phyloP scores from a whole-genome alignment of 805 yeast genomes.

The Yamadazyma tumulicola region DNA sequence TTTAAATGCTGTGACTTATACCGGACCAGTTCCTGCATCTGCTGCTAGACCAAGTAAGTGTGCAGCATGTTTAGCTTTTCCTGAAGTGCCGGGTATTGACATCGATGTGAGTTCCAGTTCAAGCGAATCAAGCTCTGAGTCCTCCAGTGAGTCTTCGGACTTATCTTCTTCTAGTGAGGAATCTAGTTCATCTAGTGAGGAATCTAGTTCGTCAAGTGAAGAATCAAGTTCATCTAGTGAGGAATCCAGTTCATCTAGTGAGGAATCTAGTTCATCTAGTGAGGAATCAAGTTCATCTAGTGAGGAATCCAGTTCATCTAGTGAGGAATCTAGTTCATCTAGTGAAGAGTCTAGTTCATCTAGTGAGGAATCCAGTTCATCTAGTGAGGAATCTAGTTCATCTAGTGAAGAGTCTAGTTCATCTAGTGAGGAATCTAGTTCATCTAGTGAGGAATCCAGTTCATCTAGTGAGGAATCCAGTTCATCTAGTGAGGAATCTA shows the following conservation, averaged over 20 bases:
- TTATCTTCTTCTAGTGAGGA: constrained; percentile 3
- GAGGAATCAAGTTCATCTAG: constrained; percentile 4
- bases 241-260: not conserved
- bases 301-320: constrained; percentile 9
- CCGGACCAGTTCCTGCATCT: constrained; percentile 13
- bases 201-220: constrained; percentile 4
- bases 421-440: constrained; percentile 2
- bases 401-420: constrained; percentile 1
- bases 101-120: not conserved
- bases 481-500: constrained; percentile 8
- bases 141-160: not conserved
- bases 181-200: constrained; percentile 6
- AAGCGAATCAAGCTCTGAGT: constrained; percentile 1
- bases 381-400: constrained; percentile 3
- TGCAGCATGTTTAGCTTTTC: constrained; percentile 12
- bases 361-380: constrained; percentile 4
- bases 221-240: constrained; percentile 2
- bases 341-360: not conserved
- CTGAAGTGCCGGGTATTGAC: constrained; percentile 12
- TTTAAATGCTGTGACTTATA: constrained; percentile 12
- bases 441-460: constrained; percentile 2
- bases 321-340: constrained; percentile 6
- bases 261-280: constrained; percentile 1
- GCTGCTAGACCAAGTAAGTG: constrained; percentile 14
- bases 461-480: constrained; percentile 2